A percentile compares a stretch with the other conserved stretches of the same genome.
These are phyloP conservation scores for Tuber brumale DNA, from an alignment of 495 filamentous ascomycete genomes.

Conservation along the genomic window DNA sequence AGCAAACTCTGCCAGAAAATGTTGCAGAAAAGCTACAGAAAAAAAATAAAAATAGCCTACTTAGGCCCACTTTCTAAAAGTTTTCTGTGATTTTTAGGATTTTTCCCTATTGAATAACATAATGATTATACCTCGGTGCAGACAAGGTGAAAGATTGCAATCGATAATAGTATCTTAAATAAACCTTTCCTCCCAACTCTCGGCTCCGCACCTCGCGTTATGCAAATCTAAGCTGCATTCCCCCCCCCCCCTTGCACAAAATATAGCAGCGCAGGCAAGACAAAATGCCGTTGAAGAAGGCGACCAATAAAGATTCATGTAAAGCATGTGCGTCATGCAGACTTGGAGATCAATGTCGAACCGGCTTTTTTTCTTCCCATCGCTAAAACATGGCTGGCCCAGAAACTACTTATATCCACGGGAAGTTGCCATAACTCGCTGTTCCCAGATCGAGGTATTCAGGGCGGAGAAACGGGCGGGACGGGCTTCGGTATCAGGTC, in stretches of 20 bases:
- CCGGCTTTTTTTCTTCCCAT: background rate
- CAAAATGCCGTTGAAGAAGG: background rate
- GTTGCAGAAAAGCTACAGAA: no score
- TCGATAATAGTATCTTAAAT: no score
- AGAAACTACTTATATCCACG: background rate
- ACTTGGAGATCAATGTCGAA: background rate
- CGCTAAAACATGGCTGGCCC: background rate
- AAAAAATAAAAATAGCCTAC: no score
- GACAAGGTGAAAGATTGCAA: no score
- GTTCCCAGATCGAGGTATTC: background rate
- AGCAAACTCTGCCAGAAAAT: no score
- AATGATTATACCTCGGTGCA: no score
- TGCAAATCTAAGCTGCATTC: background rate
- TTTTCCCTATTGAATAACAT: no score
- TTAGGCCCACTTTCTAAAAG: no score
- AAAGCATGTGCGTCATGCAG: background rate
- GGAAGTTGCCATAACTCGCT: background rate
- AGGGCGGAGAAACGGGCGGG: background rate
- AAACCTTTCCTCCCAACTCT: no score
- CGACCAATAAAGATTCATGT: background rate
- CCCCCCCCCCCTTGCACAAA: background rate
- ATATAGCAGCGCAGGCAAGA: background rate
- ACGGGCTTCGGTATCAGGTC: background rate
- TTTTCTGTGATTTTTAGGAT: no score
- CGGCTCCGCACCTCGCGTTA: background rate